Conservation (phyloP, 2,329 filamentous ascomycete genomes). For the Alternaria novae-zelandiae region DNA sequence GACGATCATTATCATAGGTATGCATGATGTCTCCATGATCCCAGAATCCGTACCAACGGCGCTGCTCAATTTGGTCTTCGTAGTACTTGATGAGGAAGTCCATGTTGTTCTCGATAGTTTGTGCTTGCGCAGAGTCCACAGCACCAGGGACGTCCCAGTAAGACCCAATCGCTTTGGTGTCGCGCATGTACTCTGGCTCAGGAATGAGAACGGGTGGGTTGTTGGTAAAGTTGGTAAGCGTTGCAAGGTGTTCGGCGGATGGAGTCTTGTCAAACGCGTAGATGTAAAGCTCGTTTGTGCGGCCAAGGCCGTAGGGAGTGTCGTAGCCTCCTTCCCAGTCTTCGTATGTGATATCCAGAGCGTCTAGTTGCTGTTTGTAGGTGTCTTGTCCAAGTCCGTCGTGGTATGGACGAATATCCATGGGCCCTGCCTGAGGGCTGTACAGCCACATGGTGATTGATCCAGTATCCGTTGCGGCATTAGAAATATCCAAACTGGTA, state of each 20-base stretch:
- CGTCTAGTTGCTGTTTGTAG: slow-evolving; percentile 65
- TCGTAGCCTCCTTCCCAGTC: slow-evolving; percentile 64
- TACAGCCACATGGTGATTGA: slow-evolving; percentile 67
- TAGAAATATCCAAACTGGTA: slow-evolving; percentile 62
- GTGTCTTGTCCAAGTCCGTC: slow-evolving; percentile 63
- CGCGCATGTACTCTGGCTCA: slow-evolving; percentile 56
- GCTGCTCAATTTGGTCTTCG: slow-evolving; percentile 61
- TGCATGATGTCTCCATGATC: slow-evolving; percentile 70
- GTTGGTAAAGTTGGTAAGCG: slow-evolving; percentile 55
- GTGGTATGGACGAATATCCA: slow-evolving; percentile 65
- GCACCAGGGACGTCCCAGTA: slow-evolving; percentile 60
- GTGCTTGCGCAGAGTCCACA: slow-evolving; percentile 33
- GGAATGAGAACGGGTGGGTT: slow-evolving; percentile 61
- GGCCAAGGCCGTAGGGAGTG: slow-evolving; percentile 64
- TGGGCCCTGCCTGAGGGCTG: slow-evolving; percentile 61
- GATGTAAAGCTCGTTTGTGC: slow-evolving; percentile 64
- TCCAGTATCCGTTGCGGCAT: slow-evolving; percentile 58
- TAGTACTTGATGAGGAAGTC: slow-evolving; percentile 65
- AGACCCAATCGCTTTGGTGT: slow-evolving; percentile 61
- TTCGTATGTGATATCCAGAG: slow-evolving; percentile 68
- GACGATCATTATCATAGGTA: slow-evolving; percentile 65
- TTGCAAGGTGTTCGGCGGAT: slow-evolving; percentile 53
- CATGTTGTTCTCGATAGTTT: slow-evolving; percentile 59
- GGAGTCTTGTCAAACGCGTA: slow-evolving; percentile 62
- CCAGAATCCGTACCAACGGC: slow-evolving; percentile 68